Base-by-base conservation (phyloP, 2,329 filamentous ascomycete species). In the Diaporthe vaccinii region DNA sequence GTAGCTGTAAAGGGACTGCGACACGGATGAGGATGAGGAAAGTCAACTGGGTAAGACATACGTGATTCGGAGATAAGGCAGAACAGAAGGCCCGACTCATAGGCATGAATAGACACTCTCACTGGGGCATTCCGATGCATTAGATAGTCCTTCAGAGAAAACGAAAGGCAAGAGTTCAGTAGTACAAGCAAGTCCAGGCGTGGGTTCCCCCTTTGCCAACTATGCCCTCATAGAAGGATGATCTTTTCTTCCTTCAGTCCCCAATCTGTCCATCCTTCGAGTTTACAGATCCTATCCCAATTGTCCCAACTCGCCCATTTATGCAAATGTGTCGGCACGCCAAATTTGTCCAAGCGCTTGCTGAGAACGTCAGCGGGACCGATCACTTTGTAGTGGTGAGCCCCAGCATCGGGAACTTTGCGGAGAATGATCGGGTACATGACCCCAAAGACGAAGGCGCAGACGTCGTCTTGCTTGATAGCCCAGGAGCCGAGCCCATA, bases 231-330 rank as follows among this genome's bases (percentile, higher is more conserved):
- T n/a, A 36, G 9, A 12, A 59, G 55, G 31, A 59, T 36, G 9
- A 59, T 59, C 2, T n/a, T 22, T 41, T 61, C 34, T 61, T 39
- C 22, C 4, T n/a, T 39, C 9, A 59, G 31, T 25, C 22, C 57
- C 20, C 57, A 41, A 22, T 39, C 22, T 7, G 22, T 25, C 57
- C 57, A 61, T 25, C 34, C 34, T 41, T 39, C 12, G 0, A 2
- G 1, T n/a, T 3, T 1, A 25, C 57, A 12, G 10, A 39, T 4
- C 57, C 25, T 9, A 41, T 61, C 5, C 34, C 34, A 61, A 2
- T 41, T n/a, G 0, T 3, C 2, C 57, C 57, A 61, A 4, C n/a
- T 0, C 4, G 0, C 2, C 20, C 6, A 15, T n/a, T 5, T 0
- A 39, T 61, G 3, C 57, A 61, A 15, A 39, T 1, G 5, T 1